Evolutionary conservation across 2,329 filamentous ascomycete species (phyloP).

Genomic region (Didymella exigua): DNA sequence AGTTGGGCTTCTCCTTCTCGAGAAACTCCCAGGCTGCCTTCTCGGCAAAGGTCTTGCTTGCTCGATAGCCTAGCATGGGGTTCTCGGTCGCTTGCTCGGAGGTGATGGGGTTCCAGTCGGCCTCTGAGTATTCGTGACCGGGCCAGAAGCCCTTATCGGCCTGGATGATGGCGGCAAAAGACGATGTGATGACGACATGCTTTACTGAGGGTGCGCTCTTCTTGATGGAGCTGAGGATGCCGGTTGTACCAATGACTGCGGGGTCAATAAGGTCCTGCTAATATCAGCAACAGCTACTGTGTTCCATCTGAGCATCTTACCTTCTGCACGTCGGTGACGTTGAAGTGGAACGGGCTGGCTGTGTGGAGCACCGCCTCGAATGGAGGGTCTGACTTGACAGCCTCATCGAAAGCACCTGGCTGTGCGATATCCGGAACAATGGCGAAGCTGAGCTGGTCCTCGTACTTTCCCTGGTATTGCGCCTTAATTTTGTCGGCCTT

Average conservation of each 20-base stretch:
- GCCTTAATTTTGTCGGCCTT: slow-evolving; percentile 67
- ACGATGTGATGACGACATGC: slow-evolving; percentile 73
- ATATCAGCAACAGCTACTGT: slow-evolving; percentile 16
- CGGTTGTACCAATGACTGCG: slow-evolving; percentile 67
- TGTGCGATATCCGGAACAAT: slow-evolving; percentile 76
- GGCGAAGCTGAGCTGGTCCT: slow-evolving; percentile 63
- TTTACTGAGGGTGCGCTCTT: slow-evolving; percentile 69
- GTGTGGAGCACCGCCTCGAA: slow-evolving; percentile 69
- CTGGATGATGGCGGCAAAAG: slow-evolving; percentile 70
- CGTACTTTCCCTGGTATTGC: slow-evolving; percentile 53
- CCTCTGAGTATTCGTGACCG: slow-evolving; percentile 58
- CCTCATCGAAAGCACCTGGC: slow-evolving; percentile 69
- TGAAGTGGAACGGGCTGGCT: slow-evolving; percentile 69
- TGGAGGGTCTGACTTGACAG: slow-evolving; percentile 64
- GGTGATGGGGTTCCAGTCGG: slow-evolving; percentile 64
- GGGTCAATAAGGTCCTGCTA: slow-evolving; percentile 61
- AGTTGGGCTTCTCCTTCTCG: slow-evolving; percentile 58
- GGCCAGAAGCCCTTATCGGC: slow-evolving; percentile 57
- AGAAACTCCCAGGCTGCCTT: slow-evolving; percentile 60
- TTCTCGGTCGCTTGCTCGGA: slow-evolving; percentile 55
- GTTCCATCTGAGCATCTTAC: slow-evolving; percentile 26
- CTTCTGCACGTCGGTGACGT: slow-evolving; percentile 73
- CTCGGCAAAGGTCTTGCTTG: slow-evolving; percentile 68
- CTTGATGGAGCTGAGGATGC: slow-evolving; percentile 67
- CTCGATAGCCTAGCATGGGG: slow-evolving; percentile 55